Percentiles rank a stretch among this genome's conserved stretches.
Conservation (phyloP, 2,329 filamentous ascomycete species). For the Mollisia scopiformis region DNA sequence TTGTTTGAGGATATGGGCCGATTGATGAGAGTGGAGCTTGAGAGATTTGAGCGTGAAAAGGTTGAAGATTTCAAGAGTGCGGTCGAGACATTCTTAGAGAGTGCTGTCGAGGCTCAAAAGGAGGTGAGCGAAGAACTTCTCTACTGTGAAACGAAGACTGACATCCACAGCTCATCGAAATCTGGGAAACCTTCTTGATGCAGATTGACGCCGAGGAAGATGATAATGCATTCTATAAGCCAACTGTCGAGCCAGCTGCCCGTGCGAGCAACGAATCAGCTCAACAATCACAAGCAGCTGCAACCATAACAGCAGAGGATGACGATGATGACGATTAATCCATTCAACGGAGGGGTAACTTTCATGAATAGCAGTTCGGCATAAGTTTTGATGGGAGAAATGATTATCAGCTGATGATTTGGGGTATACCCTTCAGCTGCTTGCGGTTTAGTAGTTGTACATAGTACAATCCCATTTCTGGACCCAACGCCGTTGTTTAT, state of each 20-base stretch:
- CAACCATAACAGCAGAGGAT: conserved; percentile 28
- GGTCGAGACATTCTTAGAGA: conserved; percentile 96
- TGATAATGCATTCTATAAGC: conserved; percentile 67
- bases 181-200: conserved; percentile 98
- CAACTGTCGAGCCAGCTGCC: conserved; percentile 55
- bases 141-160: not conserved
- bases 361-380: not conserved
- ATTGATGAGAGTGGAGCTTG: conserved; percentile 87
- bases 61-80: conserved; percentile 99
- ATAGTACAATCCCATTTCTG: conserved; percentile 32
- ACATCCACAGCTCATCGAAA: conserved; percentile 65
- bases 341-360: not conserved
- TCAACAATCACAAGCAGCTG: conserved; percentile 18
- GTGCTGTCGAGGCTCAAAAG: conserved; percentile 96
- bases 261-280: conserved; percentile 39
- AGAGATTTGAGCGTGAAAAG: conserved; percentile 95
- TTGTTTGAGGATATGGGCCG: conserved; percentile 98
- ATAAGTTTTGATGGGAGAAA: conserved; percentile 3
- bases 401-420: conserved; percentile 2
- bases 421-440: conserved; percentile 8
- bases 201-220: conserved; percentile 95
- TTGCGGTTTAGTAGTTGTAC: conserved; percentile 33
- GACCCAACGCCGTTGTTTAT: conserved; percentile 8
- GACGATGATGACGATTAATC: conserved; percentile 24
- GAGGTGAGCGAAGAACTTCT: conserved; percentile 64